Base-by-base conservation (phyloP, 177 flowering plant species). In the Tripterygium wilfordii region DNA sequence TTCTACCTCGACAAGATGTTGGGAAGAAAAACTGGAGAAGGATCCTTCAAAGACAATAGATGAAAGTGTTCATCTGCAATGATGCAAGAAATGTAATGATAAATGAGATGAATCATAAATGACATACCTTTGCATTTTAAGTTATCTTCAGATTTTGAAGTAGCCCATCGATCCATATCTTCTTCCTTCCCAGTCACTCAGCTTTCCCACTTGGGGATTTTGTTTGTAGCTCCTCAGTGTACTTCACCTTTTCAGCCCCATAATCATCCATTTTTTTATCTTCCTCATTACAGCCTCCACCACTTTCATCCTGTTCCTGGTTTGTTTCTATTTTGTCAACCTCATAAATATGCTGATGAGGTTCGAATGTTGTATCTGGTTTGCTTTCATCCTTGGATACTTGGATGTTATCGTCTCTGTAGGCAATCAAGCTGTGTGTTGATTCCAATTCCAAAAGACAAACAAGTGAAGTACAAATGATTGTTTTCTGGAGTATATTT, bases 141-240 rank as follows among this genome's bases (percentile, higher is more conserved):
- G 64, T 47, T 40, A 72, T 68, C 47, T 72, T 68, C 8, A 86
- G 67, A 57, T 86, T 82, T 39, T 69, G 71, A 27, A 82, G 80
- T 63, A 80, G 78, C 50, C 85, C 71, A 80, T 68, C 37, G 94
- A 72, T 10, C 89, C 94, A 37, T 60, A 67, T 56, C 89, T 78
- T 65, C 97, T 72, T 21, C 75, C 79, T 58, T 88, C 89, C 91
- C 91, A 85, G 15, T 79, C 92, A 58, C 61, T 68, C 12, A 81
- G 77, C 35, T 71, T n/a, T 61, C 29, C 48, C 68, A 31, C 41
- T 52, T 7, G 43, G 48, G 17, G 46, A 51, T 37, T 45, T 56
- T 48, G 30, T 54, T 21, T 39, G 32, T 39, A 38, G 21, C 15
- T 33, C 19, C 10, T 45, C 5, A 41, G 62, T 67, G 22, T 54